Percentiles rank a stretch among this genome's conserved stretches.
Conservation (phyloP, 192 early-diverging fungal species). For the Ambispora gerdemannii region DNA sequence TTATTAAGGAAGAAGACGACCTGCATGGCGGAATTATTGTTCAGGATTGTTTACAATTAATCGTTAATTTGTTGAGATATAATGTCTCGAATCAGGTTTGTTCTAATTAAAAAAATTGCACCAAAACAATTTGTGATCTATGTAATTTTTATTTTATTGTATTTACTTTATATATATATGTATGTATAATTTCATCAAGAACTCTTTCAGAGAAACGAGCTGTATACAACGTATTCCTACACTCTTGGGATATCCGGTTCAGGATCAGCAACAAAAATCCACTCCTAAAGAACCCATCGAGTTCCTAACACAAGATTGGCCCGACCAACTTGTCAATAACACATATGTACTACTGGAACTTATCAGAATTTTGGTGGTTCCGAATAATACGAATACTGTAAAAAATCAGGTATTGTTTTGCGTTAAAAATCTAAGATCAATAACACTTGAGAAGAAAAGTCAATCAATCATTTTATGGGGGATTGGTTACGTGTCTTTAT, state of each 20-base stretch:
- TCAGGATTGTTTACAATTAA: constrained; percentile 92
- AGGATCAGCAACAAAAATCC: constrained; percentile 37
- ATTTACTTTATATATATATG: neutral
- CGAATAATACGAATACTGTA: constrained; percentile 80
- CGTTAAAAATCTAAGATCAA: neutral
- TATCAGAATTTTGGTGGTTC: constrained; percentile 84
- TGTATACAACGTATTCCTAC: constrained; percentile 87
- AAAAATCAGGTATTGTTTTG: constrained; percentile 66
- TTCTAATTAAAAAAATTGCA: too few species aligned
- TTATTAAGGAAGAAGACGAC: constrained; percentile 88
- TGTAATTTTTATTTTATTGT: constrained; percentile 1
- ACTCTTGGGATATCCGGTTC: constrained; percentile 56
- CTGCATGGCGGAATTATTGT: constrained; percentile 93
- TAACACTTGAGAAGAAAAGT: too few species aligned
- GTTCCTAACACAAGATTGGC: constrained; percentile 58
- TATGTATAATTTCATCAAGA: constrained; percentile 42
- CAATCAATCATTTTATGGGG: too few species aligned
- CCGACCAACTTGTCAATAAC: constrained; percentile 82
- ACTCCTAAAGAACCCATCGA: constrained; percentile 44
- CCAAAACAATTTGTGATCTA: neutral
- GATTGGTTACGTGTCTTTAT: too few species aligned
- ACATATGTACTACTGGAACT: constrained; percentile 85
- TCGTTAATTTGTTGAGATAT: constrained; percentile 88
- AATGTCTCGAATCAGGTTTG: constrained; percentile 96
- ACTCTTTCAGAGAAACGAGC: constrained; percentile 94